Conservation (phyloP, 495 filamentous ascomycete species). For the Parathielavia appendiculata region DNA sequence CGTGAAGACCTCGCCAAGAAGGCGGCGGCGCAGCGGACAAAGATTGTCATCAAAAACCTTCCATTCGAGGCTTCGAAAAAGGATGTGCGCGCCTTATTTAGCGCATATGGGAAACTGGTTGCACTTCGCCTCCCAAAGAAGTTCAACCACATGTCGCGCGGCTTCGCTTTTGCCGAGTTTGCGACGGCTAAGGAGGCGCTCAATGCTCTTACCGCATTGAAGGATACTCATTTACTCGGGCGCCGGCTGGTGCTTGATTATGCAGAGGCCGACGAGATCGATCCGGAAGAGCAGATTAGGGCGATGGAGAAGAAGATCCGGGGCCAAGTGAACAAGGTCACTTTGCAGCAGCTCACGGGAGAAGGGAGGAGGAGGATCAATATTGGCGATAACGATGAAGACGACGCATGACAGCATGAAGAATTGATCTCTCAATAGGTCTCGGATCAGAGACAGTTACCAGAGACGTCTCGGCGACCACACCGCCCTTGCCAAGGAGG, state of each 20-base stretch:
- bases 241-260: constrained; percentile 85
- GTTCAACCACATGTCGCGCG: constrained; percentile 77
- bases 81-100: constrained; percentile 78
- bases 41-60: constrained; percentile 97
- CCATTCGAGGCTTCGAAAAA: constrained; percentile 94
- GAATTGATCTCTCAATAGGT: constrained; percentile 23
- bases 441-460: constrained; percentile 13
- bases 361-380: constrained; percentile 80
- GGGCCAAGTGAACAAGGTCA: constrained; percentile 79
- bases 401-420: constrained; percentile 38
- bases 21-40: constrained; percentile 64
- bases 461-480: constrained; percentile 23
- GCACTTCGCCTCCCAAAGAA: constrained; percentile 93
- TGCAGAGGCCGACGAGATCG: constrained; percentile 74
- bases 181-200: constrained; percentile 85
- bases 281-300: constrained; percentile 92
- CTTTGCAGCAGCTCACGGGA: constrained; percentile 78
- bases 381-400: constrained; percentile 67
- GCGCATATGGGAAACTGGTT: constrained; percentile 83
- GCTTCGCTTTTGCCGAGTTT: constrained; percentile 97
- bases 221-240: constrained; percentile 89
- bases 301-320: constrained; percentile 94
- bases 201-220: constrained; percentile 84
- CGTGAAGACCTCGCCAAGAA: constrained; percentile 77
- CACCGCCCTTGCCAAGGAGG: constrained; percentile 25